Conservation (phyloP, 2,329 filamentous ascomycete species). For the Colletotrichum salicis region DNA sequence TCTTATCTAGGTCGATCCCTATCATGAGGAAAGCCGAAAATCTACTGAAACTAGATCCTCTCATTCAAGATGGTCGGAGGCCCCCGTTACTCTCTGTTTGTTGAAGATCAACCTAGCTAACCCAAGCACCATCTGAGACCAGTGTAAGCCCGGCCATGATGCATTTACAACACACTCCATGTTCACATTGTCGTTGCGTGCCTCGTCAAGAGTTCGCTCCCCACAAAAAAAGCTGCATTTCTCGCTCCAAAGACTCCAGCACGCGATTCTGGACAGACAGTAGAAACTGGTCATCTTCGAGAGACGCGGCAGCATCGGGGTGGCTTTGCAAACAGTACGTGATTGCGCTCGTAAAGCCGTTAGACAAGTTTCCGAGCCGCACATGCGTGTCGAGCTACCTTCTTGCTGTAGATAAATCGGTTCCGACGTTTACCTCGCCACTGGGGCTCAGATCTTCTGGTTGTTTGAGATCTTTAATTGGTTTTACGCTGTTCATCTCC, state of each 20-base stretch:
- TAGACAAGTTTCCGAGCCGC: neutral
- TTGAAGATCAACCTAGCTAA: too few species aligned
- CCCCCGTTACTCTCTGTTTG: too few species aligned
- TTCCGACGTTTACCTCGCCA: neutral
- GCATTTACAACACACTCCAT: too few species aligned
- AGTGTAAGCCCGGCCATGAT: too few species aligned
- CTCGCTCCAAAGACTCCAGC: constrained; percentile 11
- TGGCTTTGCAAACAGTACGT: constrained; percentile 11
- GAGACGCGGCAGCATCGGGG: neutral
- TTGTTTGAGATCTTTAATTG: neutral
- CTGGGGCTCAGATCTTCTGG: neutral
- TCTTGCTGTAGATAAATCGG: constrained; percentile 1
- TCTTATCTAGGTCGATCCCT: too few species aligned
- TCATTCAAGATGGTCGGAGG: too few species aligned
- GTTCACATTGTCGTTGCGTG: too few species aligned
- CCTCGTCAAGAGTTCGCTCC: too few species aligned
- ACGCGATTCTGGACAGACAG: constrained; percentile 9
- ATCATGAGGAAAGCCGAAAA: too few species aligned
- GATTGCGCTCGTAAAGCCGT: constrained; percentile 9
- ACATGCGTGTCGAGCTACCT: neutral
- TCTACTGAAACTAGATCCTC: too few species aligned
- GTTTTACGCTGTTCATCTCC: constrained; percentile 8
- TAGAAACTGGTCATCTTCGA: constrained; percentile 1
- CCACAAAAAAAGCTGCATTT: constrained; percentile 2
- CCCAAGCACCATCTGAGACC: too few species aligned